These are phyloP conservation scores for Cordyceps cateniannulata DNA, from an alignment of 2,329 filamentous ascomycete genomes.

Conservation along the genomic window DNA sequence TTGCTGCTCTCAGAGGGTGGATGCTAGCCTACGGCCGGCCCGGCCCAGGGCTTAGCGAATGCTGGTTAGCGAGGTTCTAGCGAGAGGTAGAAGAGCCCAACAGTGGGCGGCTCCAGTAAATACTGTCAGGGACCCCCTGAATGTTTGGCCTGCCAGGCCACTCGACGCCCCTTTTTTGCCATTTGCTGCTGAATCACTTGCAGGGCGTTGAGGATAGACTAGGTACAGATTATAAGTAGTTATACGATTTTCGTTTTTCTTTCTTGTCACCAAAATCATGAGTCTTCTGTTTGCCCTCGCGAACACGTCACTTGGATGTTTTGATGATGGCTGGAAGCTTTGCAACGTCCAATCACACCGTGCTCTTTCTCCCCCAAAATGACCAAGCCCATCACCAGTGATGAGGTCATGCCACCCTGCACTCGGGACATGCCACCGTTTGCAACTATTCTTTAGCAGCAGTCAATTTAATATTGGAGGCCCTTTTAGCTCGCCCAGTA, in stretches of 20 bases:
- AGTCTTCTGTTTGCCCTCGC: not conserved
- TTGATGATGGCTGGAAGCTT: not conserved
- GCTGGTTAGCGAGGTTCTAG: constrained; percentile 4
- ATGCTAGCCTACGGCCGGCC: not conserved
- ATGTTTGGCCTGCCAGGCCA: not conserved
- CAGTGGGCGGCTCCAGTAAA: not conserved
- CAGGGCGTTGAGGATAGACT: not conserved
- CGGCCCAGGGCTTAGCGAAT: constrained; percentile 11
- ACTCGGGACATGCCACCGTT: not conserved
- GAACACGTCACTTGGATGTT: not conserved
- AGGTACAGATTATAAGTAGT: not conserved
- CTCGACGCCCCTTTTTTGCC: constrained; percentile 1
- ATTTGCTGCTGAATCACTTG: not conserved
- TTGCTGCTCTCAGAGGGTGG: not conserved
- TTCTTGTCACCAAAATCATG: not conserved
- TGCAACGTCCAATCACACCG: not conserved
- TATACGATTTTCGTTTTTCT: no score
- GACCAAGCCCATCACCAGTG: constrained; percentile 1
- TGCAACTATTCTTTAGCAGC: not conserved
- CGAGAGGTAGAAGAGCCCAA: not conserved
- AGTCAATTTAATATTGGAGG: not conserved
- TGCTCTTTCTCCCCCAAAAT: not conserved
- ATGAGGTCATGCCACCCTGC: constrained; percentile 10
- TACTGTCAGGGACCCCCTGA: constrained; percentile 1
- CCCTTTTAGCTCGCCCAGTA: not conserved